Percentiles rank a stretch among this genome's conserved stretches.
Conservation (phyloP, 2,329 filamentous ascomycete genomes). For the Colletotrichum agaves region DNA sequence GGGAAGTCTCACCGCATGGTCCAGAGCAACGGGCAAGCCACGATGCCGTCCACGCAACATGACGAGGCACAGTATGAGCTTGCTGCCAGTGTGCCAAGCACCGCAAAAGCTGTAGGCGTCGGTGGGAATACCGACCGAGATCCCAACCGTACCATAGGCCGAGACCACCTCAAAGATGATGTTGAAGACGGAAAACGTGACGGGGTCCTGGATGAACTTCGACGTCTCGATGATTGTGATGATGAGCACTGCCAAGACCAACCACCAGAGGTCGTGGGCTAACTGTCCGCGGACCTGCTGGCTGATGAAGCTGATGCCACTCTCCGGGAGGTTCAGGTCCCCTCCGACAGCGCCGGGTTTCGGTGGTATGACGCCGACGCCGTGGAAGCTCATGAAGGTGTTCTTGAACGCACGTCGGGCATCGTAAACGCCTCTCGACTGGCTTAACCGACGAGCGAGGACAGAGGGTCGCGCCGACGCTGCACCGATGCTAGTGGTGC, state of each 20-base stretch:
- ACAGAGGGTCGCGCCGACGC: background rate
- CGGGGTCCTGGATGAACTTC: slow-evolving; percentile 62
- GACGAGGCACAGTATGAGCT: slow-evolving; percentile 68
- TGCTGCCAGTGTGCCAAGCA: slow-evolving; percentile 64
- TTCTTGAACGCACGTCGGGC: background rate
- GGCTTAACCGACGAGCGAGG: background rate
- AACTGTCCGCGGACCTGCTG: slow-evolving; percentile 72
- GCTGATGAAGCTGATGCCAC: slow-evolving; percentile 59
- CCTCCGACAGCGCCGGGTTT: background rate
- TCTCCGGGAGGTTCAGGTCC: slow-evolving; percentile 39
- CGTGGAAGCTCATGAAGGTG: background rate
- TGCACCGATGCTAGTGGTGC: background rate
- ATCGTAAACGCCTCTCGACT: background rate
- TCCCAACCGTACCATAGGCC: slow-evolving; percentile 70
- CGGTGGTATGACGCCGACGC: background rate
- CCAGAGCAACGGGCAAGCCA: slow-evolving; percentile 66
- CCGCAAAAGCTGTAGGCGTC: slow-evolving; percentile 66
- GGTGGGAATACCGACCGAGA: slow-evolving; percentile 66
- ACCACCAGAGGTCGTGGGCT: slow-evolving; percentile 74
- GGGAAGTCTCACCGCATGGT: slow-evolving; percentile 61
- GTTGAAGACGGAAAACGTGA: slow-evolving; percentile 68
- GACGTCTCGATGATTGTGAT: slow-evolving; percentile 70
- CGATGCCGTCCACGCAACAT: slow-evolving; percentile 67
- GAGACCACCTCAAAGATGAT: slow-evolving; percentile 68
- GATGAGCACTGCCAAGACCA: slow-evolving; percentile 68